Percentiles rank a stretch among this genome's conserved stretches.
phyloP scores from a whole-genome alignment of 371 early-diverging fungal species.

The Haplosporangium sp. region DNA sequence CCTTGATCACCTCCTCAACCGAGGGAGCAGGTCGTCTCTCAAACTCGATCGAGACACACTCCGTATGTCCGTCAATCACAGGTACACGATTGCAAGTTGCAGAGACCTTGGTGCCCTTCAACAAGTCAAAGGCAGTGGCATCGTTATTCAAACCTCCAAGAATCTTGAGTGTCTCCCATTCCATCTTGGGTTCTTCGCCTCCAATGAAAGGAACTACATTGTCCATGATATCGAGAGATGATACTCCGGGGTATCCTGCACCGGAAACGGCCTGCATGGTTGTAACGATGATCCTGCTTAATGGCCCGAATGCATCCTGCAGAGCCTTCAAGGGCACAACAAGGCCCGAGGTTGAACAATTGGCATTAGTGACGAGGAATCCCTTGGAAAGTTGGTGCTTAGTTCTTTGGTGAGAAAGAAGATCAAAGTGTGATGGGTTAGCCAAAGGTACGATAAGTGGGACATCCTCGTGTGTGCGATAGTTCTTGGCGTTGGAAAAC shows the following conservation, averaged over 20 bases:
- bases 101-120: conserved; percentile 73
- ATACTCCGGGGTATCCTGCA: conserved; percentile 97
- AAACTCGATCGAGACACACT: conserved; percentile 90
- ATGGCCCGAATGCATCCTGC: conserved; percentile 88
- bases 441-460: conserved; percentile 95
- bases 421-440: conserved; percentile 88
- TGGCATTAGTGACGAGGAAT: conserved; percentile 95
- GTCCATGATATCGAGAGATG: conserved; percentile 93
- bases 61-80: conserved; percentile 96
- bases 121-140: conserved; percentile 60
- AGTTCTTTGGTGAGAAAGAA: conserved; percentile 82
- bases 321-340: conserved; percentile 93
- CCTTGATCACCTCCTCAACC: conserved; percentile 77
- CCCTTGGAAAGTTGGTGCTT: conserved; percentile 78
- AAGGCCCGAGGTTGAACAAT: conserved; percentile 96
- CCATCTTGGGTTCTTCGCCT: conserved; percentile 98
- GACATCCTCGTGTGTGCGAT: conserved; percentile 88
- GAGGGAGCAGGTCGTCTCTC: conserved; percentile 72
- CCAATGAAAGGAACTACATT: conserved; percentile 94
- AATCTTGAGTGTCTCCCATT: conserved; percentile 94
- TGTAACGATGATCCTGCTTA: conserved; percentile 81
- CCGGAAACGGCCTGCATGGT: conserved; percentile 97
- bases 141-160: conserved; percentile 76
- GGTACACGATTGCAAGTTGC: conserved; percentile 98
- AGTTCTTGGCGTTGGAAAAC: conserved; percentile 97